These are phyloP conservation scores for Penicillium coffeae DNA, from an alignment of 495 filamentous ascomycete genomes.

Conservation along the genomic window DNA sequence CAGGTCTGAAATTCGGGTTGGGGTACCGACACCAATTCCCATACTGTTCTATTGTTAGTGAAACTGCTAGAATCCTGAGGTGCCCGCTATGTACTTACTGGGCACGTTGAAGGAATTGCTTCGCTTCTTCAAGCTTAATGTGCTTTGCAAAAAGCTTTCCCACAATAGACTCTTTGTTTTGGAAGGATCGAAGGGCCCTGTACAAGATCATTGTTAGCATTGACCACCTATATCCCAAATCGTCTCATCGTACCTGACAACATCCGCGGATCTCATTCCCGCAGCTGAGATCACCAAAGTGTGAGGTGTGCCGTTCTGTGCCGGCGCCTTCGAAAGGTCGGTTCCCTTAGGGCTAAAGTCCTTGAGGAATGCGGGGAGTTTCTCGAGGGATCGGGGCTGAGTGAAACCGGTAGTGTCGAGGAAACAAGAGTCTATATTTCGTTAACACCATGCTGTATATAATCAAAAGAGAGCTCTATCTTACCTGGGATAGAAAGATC, in stretches of 20 bases:
- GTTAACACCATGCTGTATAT: constrained; percentile 11
- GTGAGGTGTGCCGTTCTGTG: constrained; percentile 74
- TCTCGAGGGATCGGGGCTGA: constrained; percentile 56
- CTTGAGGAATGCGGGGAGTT: constrained; percentile 76
- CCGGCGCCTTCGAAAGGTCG: constrained; percentile 56
- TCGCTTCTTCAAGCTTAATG: constrained; percentile 87
- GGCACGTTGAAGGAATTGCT: constrained; percentile 64
- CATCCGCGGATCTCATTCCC: constrained; percentile 76
- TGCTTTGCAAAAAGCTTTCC: constrained; percentile 97
- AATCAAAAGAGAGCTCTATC: constrained; percentile 9
- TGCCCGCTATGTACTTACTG: neutral
- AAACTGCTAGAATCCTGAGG: neutral
- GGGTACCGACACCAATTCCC: constrained; percentile 86
- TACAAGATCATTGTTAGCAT: constrained; percentile 3
- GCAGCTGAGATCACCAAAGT: constrained; percentile 77
- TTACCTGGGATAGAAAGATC: constrained; percentile 79
- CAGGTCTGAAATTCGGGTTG: constrained; percentile 73
- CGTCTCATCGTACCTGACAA: constrained; percentile 55
- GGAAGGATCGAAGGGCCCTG: constrained; percentile 71
- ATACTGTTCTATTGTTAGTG: constrained; percentile 46
- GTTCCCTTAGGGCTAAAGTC: constrained; percentile 46
- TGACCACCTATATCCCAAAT: neutral
- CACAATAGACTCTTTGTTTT: constrained; percentile 68
- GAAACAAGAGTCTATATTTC: constrained; percentile 49
- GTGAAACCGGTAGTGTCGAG: constrained; percentile 72